Evolutionary conservation across 208 protist species (phyloP).

Genomic region (Naegleria gruberi): DNA sequence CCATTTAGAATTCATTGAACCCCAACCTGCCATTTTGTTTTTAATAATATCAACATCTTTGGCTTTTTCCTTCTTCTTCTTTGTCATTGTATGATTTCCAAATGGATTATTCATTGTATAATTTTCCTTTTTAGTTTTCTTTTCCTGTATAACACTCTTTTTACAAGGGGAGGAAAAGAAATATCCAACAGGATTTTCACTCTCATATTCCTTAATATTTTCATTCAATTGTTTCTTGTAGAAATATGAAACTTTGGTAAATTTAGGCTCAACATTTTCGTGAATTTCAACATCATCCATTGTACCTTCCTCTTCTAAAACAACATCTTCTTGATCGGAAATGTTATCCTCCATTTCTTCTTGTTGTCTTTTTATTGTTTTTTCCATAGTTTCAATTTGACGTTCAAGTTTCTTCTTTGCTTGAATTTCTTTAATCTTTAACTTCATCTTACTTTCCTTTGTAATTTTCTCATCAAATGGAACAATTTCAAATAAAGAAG

Average conservation of each 20-base stretch:
- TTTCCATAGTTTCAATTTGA: not conserved
- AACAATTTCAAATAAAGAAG: not conserved
- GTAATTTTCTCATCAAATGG: not conserved
- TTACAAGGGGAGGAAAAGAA: not conserved
- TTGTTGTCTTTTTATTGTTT: not conserved
- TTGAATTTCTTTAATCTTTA: not conserved
- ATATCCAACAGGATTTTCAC: not conserved
- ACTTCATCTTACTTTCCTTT: not conserved
- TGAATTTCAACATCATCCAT: not conserved
- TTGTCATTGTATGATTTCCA: not conserved
- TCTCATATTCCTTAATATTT: not conserved
- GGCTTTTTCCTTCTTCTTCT: not conserved
- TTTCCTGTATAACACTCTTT: not conserved
- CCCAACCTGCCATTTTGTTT: not conserved
- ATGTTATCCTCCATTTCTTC: not conserved
- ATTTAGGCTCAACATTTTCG: not conserved
- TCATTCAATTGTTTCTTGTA: not conserved
- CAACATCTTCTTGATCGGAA: not conserved
- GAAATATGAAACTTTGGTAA: not conserved
- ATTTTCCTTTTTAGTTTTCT: not conserved
- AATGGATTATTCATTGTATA: not conserved
- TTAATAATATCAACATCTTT: not conserved
- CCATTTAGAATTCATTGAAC: not conserved
- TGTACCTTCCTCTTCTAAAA: not conserved
- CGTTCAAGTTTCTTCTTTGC: not conserved